Conservation (phyloP, 495 filamentous ascomycete species). For the Penicillium cinerascens region DNA sequence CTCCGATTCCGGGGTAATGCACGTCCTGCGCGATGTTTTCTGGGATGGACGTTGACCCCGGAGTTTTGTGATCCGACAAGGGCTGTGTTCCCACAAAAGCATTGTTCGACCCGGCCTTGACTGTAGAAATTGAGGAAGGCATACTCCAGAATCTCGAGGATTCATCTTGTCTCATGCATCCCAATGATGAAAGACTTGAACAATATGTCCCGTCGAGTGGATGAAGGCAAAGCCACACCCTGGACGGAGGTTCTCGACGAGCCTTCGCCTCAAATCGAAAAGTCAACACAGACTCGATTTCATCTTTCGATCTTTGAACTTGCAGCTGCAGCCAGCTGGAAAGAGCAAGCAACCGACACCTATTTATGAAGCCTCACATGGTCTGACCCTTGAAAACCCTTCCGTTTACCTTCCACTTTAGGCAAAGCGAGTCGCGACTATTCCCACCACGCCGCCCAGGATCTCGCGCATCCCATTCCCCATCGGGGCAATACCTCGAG, state of each 20-base stretch:
- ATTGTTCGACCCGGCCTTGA: too few species aligned
- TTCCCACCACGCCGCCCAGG: too few species aligned
- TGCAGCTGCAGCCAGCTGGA: neutral
- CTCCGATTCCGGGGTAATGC: neutral
- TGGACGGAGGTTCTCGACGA: neutral
- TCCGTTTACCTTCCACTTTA: neutral
- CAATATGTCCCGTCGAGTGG: neutral
- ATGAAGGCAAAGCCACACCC: neutral
- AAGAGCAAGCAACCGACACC: neutral
- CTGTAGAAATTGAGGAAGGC: too few species aligned
- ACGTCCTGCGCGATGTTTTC: neutral
- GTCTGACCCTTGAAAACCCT: neutral
- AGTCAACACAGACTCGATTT: neutral
- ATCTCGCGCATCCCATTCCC: too few species aligned
- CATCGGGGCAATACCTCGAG: too few species aligned
- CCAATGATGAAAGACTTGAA: too few species aligned
- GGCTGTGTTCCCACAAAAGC: neutral
- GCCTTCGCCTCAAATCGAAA: neutral
- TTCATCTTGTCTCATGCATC: too few species aligned
- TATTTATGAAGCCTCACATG: neutral
- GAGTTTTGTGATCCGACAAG: neutral
- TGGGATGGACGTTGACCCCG: neutral
- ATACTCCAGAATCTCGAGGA: too few species aligned
- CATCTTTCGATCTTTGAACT: neutral
- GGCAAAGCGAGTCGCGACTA: neutral